A percentile compares a stretch with the other conserved stretches of the same genome.
These are phyloP conservation scores for Starmerella davenportii DNA, from an alignment of 805 yeast species.

Conservation along the genomic window DNA sequence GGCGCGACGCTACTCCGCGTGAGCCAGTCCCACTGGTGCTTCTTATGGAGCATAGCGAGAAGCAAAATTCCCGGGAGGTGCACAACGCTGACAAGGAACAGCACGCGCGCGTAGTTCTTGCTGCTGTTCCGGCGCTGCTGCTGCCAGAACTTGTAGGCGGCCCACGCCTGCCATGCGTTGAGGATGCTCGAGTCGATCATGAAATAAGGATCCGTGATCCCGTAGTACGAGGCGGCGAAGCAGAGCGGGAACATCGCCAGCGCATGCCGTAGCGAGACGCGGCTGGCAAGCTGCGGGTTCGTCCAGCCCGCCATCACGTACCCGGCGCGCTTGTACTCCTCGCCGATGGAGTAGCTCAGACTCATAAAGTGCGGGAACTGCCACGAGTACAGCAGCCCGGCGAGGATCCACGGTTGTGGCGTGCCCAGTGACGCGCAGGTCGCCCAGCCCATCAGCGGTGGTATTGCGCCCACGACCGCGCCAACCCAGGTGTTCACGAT, in stretches of 20 bases:
- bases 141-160: conserved; percentile 69
- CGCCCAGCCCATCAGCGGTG: conserved; percentile 99
- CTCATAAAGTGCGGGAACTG: conserved; percentile 97
- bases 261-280: conserved; percentile 83
- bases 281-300: conserved; percentile 77
- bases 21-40: conserved; percentile 82
- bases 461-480: conserved; percentile 95
- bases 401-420: conserved; percentile 92
- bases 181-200: conserved; percentile 63
- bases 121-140: conserved; percentile 39
- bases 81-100: conserved; percentile 89
- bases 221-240: conserved; percentile 57
- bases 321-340: conserved; percentile 82
- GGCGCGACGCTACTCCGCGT: no score
- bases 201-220: conserved; percentile 67
- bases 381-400: conserved; percentile 85
- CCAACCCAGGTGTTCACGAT: conserved; percentile 96
- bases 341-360: conserved; percentile 68
- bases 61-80: conserved; percentile 81
- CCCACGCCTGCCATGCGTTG: conserved; percentile 70
- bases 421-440: conserved; percentile 47
- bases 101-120: conserved; percentile 54
- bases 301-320: conserved; percentile 95
- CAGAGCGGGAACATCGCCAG: conserved; percentile 89
- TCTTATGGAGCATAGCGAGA: conserved; percentile 85